phyloP scores from a whole-genome alignment of 805 yeast genomes.

The Ogataea degrootiae region DNA sequence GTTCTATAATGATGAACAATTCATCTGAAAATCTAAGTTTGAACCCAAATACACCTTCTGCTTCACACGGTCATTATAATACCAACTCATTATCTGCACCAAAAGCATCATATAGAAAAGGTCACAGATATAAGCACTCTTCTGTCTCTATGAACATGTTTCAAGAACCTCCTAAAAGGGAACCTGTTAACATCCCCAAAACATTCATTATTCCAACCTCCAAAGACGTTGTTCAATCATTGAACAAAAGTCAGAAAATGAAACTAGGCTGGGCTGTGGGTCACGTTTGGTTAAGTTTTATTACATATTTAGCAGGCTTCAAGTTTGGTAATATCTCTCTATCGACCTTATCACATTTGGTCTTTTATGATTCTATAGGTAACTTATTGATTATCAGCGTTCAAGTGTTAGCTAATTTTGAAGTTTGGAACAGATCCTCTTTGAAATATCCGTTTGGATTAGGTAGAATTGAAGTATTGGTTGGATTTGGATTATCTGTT shows the following conservation, averaged over 20 bases:
- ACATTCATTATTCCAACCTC: constrained; percentile 70
- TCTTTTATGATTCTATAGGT: constrained; percentile 83
- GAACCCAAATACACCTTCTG: constrained; percentile 1
- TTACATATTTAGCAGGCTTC: constrained; percentile 58
- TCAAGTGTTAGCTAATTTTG: constrained; percentile 83
- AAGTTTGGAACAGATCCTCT: constrained; percentile 82
- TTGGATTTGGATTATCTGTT: constrained; percentile 82
- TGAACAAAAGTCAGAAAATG: constrained; percentile 52
- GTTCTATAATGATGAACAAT: constrained; percentile 39
- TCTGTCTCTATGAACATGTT: constrained; percentile 94
- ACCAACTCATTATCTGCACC: constrained; percentile 15
- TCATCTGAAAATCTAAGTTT: constrained; percentile 15
- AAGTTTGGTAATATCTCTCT: constrained; percentile 53
- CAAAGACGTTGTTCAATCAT: constrained; percentile 56
- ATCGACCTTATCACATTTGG: constrained; percentile 77
- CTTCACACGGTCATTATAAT: neutral
- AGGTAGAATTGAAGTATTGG: constrained; percentile 83
- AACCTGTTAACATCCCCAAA: constrained; percentile 58
- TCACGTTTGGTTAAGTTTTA: constrained; percentile 52
- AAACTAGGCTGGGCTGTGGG: constrained; percentile 54
- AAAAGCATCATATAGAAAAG: constrained; percentile 74
- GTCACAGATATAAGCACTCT: constrained; percentile 93
- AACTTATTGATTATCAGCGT: constrained; percentile 65
- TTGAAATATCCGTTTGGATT: constrained; percentile 87
- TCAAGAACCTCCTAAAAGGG: constrained; percentile 80